Base-by-base conservation (phyloP, 257 asterid genomes). In the Salvia rosmarinus region DNA sequence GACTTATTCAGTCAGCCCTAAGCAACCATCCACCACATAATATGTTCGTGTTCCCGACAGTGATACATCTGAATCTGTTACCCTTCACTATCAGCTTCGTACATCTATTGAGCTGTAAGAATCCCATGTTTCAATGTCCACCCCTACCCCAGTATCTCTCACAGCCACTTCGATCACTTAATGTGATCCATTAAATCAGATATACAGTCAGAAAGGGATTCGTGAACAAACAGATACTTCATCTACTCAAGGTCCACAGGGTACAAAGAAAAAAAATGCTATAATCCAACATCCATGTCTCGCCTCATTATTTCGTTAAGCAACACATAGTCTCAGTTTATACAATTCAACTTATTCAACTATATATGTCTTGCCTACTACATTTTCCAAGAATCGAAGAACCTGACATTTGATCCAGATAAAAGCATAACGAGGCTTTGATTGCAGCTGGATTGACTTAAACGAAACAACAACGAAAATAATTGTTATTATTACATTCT, bases 161-260 rank as follows among this genome's bases (percentile, higher is more conserved):
- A 58, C 55, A 4, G 34, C 47, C 51, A 59, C 25, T 60, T 58
- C 14, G 9, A 39, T 75, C 21, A 35, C 46, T 46, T 2, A 57
- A 66, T 20, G 2, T n/a, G 37, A 67, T 30, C 37, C 3, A 23
- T 23, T 23, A 14, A 60, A 32, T 37, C 30, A 60, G 19, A 44
- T 6, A 62, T 67, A 47, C 35, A 25, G 28, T 58, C 39, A 50
- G 5, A 64, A 25, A 50, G 2, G 21, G 57, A 54, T 58, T 35
- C 54, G 4, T 16, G 30, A 62, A 32, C 44, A 42, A 28, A 30
- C 8, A 56, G 35, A 28, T 40, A 20, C 28, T 64, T 51, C 56
- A 52, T 52, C 4, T 32, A 58, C 65, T 67, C 44, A 30, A 60
- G 44, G 20, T 75, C 72, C 19, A 39, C 35, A 37, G n/a, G 2